Evolutionary conservation across 257 asterid species (phyloP), one percentile per base, ranked within the genome.

Genomic region (Asclepias syriaca): DNA sequence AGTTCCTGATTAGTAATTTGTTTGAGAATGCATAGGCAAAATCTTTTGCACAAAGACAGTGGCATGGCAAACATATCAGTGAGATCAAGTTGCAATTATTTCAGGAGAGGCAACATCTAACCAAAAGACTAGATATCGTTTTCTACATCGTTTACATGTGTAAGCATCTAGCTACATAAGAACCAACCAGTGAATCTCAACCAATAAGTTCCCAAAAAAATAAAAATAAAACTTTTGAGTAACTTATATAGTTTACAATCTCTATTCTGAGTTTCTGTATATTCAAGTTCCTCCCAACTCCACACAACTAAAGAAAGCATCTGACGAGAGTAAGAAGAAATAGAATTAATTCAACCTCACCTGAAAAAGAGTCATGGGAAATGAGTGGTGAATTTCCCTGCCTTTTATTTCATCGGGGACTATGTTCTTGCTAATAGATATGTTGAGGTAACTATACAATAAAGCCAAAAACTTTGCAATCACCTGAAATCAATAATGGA

Each of bases 351-450:
- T 18, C n/a, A 54, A 75, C 16, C 80, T 65, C 65, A 92, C 99
- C 95, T 80, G 95, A 74, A 94, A 90, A 84, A 94, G 89, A 68
- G 91, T 85, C 88, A 94, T 87, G 1, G 98, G 98, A 82, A 95
- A 95, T 16, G 88, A 85, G 81, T 84, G 96, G 72, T 77, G 90
- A 84, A 95, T 90, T 85, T 95, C 97, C 80, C 98, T 90, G 73
- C 97, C 97, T 81, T 92, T 91, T 53, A 95, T 81, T 87, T 87
- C 96, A 85, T 95, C 97, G 7, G 98, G 97, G 73, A 95, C 90
- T 60, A 76, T 61, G 74, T 83, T 86, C 27, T 83, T 72, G 89
- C 91, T 86, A 72, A 86, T 78, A 70, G 97, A 92, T 78, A 90
- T 84, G 51, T 87, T 87, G 69, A 83, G 73, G 66, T 88, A 92